Base-by-base conservation (phyloP, 2,329 filamentous ascomycete genomes). In the Oidium heveae region DNA sequence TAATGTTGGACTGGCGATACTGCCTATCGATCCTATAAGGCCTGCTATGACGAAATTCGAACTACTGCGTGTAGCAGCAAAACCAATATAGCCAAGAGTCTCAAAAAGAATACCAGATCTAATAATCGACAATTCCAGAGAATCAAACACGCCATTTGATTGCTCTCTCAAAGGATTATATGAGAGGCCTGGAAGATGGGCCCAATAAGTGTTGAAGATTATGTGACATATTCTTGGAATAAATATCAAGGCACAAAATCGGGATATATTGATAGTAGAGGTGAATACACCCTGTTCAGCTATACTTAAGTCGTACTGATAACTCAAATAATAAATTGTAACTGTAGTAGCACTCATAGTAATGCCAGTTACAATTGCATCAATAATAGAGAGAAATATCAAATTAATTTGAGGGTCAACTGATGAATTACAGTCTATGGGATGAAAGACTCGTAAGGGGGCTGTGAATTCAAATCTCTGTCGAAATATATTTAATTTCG, bases 341-440 rank as follows among this genome's bases (percentile, higher is more conserved):
- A 95, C 80, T n/a, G 81, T 78, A 57, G 86, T 79, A 0, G 80
- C 76, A 51, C 88, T 86, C 74, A 95, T 84, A 8, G 82, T 80
- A 0, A 87, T 76, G 22, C 86, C 83, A 57, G 95, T 82, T 59
- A 93, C 76, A 58, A 86, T 78, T 28, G 82, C 84, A 64, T 96
- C 91, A 55, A 88, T 80, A 6, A 79, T 71, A 1, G 87, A 84
- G 9, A 98, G 73, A 0, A 89, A 69, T 2, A 94, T 65, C n/a
- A 98, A 70, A 63, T 98, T 98, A 54, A 80, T 73, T 16, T 87
- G 80, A 33, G 94, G 69, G 0, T 73, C 68, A 37, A 70, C 59
- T 62, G 74, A 70, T 64, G 74, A 79, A 2, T 78, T 76, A 0
- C 74, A 74, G 0, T 82, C 84, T 0, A 72, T 79, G 0, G 88